Evolutionary conservation across 495 filamentous ascomycete species (phyloP), one percentile per base, ranked within the genome.

Genomic region (Penicillium antarcticum): DNA sequence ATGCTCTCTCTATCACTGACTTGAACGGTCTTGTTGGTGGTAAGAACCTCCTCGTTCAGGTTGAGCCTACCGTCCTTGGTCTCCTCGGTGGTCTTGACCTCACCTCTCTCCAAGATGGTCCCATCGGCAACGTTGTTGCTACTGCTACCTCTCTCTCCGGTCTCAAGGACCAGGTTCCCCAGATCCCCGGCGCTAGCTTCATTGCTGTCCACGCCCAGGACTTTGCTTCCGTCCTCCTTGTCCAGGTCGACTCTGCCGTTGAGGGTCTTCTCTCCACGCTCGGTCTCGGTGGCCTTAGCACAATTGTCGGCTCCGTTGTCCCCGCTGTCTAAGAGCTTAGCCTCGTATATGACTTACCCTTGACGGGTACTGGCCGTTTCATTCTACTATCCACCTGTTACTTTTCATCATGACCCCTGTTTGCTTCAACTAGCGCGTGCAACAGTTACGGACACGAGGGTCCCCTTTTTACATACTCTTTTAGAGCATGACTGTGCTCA

Each of bases 401-500:
- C 39, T 52, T 21, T 48, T 53, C 32, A 48, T 14, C 37, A 47
- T 35, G 48, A 40, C 41, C 32, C 32, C 4, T 32, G 13, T 39
- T 26, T 40, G 14, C 44, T 58, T 50, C 48, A 26, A 46, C 48
- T 48, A 14, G 35, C 37, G 44, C 57, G 49, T 36, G 37, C 48
- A 42, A 55, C 44, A 51, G 54, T 50, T 45, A 60, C 41, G 51
- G 47, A 57, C 61, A 61, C 49, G 51, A 55, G 48, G 51, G 52
- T 48, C 57, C 55, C 54, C 61, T 51, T 26, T 49, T 38, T 47
- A 51, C 42, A 38, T 45, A 38, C 31, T 44, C 51, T 14, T 10
- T 51, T 36, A 44, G 34, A 31, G 12, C 23, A 38, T 31, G 12
- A 38, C 18, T 42, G 42, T 46, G 56, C 55, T 55, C 46, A 37